Conservation (phyloP, 106 monocot genomes). For the Ottelia alismoides region DNA sequence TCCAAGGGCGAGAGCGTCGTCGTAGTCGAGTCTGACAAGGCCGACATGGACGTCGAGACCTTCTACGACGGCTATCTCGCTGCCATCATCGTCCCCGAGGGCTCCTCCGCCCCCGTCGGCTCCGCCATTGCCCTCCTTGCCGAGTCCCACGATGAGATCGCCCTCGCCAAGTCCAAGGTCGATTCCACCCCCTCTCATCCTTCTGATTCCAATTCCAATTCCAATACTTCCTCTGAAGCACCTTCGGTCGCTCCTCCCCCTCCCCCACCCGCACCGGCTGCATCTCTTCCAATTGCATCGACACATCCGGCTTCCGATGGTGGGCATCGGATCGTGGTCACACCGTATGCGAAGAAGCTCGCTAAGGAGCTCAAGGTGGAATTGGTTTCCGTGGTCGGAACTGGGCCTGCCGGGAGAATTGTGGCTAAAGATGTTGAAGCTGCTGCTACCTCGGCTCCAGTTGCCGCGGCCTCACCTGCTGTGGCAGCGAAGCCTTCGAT, state of each 20-base stretch:
- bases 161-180: conserved; percentile 38
- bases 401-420: conserved; percentile 50
- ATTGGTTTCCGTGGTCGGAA: conserved; percentile 30
- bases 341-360: conserved; percentile 64
- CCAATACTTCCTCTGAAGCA: too few relatives aligned
- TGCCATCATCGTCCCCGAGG: conserved; percentile 52
- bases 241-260: neutral
- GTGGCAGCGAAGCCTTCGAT: conserved; percentile 30
- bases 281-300: neutral
- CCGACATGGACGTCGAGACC: conserved; percentile 98
- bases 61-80: conserved; percentile 96
- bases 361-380: conserved; percentile 80
- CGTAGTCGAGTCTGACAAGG: conserved; percentile 99
- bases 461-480: conserved; percentile 10
- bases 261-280: conserved; percentile 11
- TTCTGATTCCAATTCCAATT: neutral
- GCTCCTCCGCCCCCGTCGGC: conserved; percentile 57
- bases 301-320: conserved; percentile 2
- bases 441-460: conserved; percentile 13
- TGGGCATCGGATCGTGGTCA: conserved; percentile 28
- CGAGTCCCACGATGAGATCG: conserved; percentile 60
- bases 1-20: conserved; percentile 95
- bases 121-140: conserved; percentile 71
- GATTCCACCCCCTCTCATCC: conserved; percentile 1
- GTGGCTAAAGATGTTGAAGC: conserved; percentile 47